Evolutionary conservation across 1,284 basidiomycete genomes (phyloP).

Genomic region (Mycosarcoma maydis): DNA sequence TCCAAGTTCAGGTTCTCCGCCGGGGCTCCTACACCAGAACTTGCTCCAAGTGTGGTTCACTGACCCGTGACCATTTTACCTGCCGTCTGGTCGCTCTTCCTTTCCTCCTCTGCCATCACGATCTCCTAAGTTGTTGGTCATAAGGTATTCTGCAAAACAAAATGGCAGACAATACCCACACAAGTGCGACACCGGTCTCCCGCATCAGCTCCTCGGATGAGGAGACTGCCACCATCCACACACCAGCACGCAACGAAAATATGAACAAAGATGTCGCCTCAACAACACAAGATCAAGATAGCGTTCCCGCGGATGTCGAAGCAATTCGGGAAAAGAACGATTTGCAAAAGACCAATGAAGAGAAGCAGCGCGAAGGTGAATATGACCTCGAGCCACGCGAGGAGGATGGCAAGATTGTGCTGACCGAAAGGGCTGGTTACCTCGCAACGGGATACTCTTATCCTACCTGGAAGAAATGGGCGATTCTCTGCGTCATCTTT

Average conservation of each 20-base stretch:
- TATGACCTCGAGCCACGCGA: slow-evolving; percentile 38
- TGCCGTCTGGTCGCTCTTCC: no score
- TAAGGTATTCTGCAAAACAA: no score
- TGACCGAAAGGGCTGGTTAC: slow-evolving; percentile 64
- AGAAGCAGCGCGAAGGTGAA: slow-evolving; percentile 45
- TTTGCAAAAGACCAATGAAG: slow-evolving; percentile 39
- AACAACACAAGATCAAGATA: slow-evolving; percentile 10
- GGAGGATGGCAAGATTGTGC: slow-evolving; percentile 64
- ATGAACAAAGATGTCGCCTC: slow-evolving; percentile 11
- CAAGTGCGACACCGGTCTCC: background rate
- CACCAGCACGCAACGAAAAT: slow-evolving; percentile 1
- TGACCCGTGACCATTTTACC: no score
- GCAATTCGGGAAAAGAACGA: slow-evolving; percentile 43
- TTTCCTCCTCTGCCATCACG: background rate
- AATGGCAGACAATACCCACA: slow-evolving; percentile 17
- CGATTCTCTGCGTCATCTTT: slow-evolving; percentile 68
- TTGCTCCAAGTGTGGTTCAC: no score
- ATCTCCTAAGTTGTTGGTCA: no score
- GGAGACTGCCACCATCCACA: slow-evolving; percentile 18
- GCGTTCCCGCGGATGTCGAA: slow-evolving; percentile 21
- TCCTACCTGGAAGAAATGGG: slow-evolving; percentile 67
- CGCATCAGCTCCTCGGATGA: slow-evolving; percentile 31
- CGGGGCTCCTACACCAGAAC: no score
- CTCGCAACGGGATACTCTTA: slow-evolving; percentile 60
- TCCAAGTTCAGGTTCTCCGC: no score